Evolutionary conservation across 148 eudicot genomes (phyloP).

Genomic region (Heliosperma pusillum): DNA sequence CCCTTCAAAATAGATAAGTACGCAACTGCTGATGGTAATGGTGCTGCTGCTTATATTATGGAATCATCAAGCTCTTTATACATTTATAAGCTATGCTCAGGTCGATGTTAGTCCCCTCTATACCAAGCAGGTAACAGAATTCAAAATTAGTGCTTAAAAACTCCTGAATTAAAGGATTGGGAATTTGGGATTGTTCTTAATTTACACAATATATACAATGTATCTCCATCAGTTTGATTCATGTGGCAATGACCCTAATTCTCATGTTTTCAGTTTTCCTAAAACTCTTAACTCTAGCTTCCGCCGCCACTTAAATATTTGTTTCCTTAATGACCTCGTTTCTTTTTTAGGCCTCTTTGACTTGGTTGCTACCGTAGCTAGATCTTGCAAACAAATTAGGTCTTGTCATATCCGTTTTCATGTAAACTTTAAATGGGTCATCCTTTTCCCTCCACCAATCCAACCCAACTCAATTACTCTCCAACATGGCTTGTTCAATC

Average conservation of each 20-base stretch:
- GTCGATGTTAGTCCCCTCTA: constrained; percentile 39
- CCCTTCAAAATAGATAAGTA: no score
- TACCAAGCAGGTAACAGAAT: constrained; percentile 27
- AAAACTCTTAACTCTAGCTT: neutral
- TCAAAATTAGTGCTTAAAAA: no score
- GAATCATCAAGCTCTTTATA: neutral
- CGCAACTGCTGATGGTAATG: no score
- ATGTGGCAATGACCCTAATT: constrained; percentile 24
- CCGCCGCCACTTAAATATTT: neutral
- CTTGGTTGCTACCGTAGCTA: no score
- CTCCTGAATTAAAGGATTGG: constrained; percentile 24
- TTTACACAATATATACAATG: neutral
- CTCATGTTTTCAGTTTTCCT: constrained; percentile 10
- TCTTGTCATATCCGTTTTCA: no score
- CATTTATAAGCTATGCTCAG: constrained; percentile 1
- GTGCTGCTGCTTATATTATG: constrained; percentile 5
- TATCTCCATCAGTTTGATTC: neutral
- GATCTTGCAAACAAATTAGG: no score
- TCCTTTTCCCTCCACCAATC: no score
- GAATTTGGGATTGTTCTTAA: neutral
- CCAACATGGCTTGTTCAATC: no score
- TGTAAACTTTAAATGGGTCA: no score
- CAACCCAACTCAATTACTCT: no score
- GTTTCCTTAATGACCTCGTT: no score
- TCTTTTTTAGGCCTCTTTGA: no score